Conservation (phyloP, 2,329 filamentous ascomycete species). For the Huntiella abstrusa region DNA sequence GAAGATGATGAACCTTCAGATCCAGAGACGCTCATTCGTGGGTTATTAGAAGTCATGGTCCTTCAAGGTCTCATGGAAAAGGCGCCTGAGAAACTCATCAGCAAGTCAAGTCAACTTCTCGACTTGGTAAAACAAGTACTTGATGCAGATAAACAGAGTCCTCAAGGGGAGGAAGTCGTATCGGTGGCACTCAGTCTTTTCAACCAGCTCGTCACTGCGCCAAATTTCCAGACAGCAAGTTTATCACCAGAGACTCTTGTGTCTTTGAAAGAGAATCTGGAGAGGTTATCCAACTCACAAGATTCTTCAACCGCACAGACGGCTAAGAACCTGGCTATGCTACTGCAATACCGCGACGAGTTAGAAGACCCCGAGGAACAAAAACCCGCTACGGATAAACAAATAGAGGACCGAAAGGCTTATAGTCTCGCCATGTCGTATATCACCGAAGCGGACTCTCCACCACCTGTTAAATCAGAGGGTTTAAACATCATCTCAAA, state of each 20-base stretch:
- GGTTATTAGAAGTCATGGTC: slow-evolving; percentile 39
- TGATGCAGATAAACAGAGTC: slow-evolving; percentile 23
- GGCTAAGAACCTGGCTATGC: slow-evolving; percentile 34
- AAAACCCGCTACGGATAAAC: slow-evolving; percentile 25
- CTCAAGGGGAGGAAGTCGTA: slow-evolving; percentile 28
- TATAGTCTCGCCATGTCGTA: slow-evolving; percentile 46
- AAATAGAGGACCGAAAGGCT: slow-evolving; percentile 40
- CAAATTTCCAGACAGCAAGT: slow-evolving; percentile 33
- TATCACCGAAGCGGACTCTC: slow-evolving; percentile 40
- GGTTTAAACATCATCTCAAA: slow-evolving; percentile 40
- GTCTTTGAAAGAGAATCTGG: slow-evolving; percentile 30
- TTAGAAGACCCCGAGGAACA: slow-evolving; percentile 26
- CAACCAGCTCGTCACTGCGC: slow-evolving; percentile 38
- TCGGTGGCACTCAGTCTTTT: slow-evolving; percentile 40
- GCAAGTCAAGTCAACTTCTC: slow-evolving; percentile 44
- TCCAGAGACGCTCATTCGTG: slow-evolving; percentile 22
- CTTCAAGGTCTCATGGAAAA: slow-evolving; percentile 46
- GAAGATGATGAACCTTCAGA: slow-evolving; percentile 13
- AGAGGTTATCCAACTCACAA: slow-evolving; percentile 19
- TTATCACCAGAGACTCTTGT: slow-evolving; percentile 23
- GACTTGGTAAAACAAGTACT: slow-evolving; percentile 45
- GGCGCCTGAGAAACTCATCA: slow-evolving; percentile 43
- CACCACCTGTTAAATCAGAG: slow-evolving; percentile 47
- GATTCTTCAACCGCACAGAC: slow-evolving; percentile 19
- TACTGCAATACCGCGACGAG: slow-evolving; percentile 37